Base-by-base conservation (phyloP, 163 green algal genomes). In the Chloromonas sp. region DNA sequence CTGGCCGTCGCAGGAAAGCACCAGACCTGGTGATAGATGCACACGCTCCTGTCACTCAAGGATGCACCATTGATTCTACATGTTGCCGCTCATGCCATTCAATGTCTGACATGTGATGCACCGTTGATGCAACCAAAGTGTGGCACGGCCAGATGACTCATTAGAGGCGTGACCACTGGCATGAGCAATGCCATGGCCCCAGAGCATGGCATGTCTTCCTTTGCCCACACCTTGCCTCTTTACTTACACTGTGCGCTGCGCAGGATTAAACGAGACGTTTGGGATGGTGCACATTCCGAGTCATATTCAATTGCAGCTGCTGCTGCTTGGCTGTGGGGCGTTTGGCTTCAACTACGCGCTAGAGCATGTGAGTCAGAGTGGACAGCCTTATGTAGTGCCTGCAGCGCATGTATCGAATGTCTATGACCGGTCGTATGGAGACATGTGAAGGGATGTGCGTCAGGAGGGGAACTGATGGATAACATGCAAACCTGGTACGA, bases 281-380 rank as follows among this genome's bases (percentile, higher is more conserved):
- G 85, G 81, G 1, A 78, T 88, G 81, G 81, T 88, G 36, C 60
- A 5, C 60, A 88, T 88, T 74, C 77, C 83, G 0, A 70, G 85
- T 70, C 66, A 84, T 82, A 87, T 91, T 74, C 82, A 78, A 58
- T 1, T 80, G 0, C 82, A 84, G 86, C 84, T 91, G 58, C 57
- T 91, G 14, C n/a, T 76, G 3, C 78, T 89, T 14, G 79, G 78
- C 71, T 74, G 82, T 58, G 81, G n/a, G 1, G 79, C 79, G 14
- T 87, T 91, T 66, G 58, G 78, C 58, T 79, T 85, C 84, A 89
- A 86, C 3, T 91, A 84, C 84, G 60, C 83, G 62, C 66, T 87
- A 57, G 88, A 91, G 85, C 36, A 84, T 79, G 81, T 84, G 81
- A 84, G 81, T 61, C 1, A 62, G n/a, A 14, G 78, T 61, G 57